phyloP scores from a whole-genome alignment of 768 basidiomycete genomes.

The Suillus placidus region DNA sequence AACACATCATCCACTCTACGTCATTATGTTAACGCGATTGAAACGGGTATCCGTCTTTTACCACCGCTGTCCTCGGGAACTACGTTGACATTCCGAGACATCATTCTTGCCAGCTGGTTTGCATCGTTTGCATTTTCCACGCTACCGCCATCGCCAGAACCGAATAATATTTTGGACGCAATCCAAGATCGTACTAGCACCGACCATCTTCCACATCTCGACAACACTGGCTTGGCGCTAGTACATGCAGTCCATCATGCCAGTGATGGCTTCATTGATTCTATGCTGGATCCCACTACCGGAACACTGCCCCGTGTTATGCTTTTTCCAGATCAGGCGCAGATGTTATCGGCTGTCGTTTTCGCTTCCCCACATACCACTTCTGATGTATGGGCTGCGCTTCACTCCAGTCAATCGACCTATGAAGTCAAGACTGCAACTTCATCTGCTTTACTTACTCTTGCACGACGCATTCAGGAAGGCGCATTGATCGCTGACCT shows the following conservation, averaged over 20 bases:
- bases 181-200: constrained; percentile 23
- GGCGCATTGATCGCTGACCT: constrained; percentile 28
- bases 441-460: constrained; percentile 45
- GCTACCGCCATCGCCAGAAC: constrained; percentile 23
- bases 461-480: constrained; percentile 48
- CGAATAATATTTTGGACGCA: constrained; percentile 24
- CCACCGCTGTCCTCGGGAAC: constrained; percentile 2
- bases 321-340: constrained; percentile 43
- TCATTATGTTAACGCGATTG: constrained; percentile 46
- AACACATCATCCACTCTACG: constrained; percentile 33
- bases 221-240: constrained; percentile 39
- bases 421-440: constrained; percentile 36
- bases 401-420: constrained; percentile 29
- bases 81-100: constrained; percentile 39
- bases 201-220: constrained; percentile 28
- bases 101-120: constrained; percentile 42
- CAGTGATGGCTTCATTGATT: constrained; percentile 35
- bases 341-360: constrained; percentile 37
- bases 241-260: constrained; percentile 38
- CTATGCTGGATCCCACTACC: constrained; percentile 38
- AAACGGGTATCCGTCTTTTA: constrained; percentile 22
- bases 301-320: constrained; percentile 45
- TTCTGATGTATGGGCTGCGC: constrained; percentile 16
- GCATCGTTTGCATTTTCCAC: constrained; percentile 36
- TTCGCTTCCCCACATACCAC: constrained; percentile 38